Conservation (phyloP, 257 asterid genomes). For the Primulina huaijiensis region DNA sequence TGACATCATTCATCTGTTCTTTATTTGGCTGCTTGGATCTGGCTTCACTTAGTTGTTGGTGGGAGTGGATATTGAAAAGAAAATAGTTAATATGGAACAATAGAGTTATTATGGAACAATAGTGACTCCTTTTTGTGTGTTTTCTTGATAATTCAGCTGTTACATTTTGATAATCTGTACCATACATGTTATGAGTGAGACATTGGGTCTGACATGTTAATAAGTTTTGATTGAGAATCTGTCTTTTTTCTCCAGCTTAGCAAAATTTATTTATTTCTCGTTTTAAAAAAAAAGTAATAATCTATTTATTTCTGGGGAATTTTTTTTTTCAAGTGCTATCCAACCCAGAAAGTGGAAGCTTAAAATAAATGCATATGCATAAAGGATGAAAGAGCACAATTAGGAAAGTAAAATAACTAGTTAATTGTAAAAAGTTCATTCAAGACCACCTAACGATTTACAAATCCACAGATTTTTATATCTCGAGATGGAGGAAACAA, state of each 20-base stretch:
- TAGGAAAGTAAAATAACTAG: too few relatives aligned
- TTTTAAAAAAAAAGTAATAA: too few relatives aligned
- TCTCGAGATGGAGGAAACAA: constrained; percentile 97
- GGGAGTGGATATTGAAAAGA: not conserved
- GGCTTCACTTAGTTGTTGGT: not conserved
- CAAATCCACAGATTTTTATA: constrained; percentile 66
- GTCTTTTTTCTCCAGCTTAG: too few relatives aligned
- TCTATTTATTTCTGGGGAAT: too few relatives aligned
- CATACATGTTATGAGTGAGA: not conserved
- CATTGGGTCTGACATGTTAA: not conserved
- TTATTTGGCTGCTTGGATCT: constrained; percentile 15
- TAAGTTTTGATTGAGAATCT: not conserved
- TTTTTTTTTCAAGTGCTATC: too few relatives aligned
- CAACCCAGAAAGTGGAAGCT: too few relatives aligned
- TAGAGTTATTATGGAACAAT: not conserved
- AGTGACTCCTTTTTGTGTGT: not conserved
- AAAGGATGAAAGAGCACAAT: too few relatives aligned
- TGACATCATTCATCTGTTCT: constrained; percentile 22
- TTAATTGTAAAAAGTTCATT: not conserved
- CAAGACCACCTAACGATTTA: constrained; percentile 19
- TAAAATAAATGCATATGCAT: too few relatives aligned
- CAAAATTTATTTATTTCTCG: too few relatives aligned
- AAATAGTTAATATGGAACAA: not conserved
- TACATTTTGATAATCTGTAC: not conserved
- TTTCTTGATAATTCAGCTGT: not conserved